Base-by-base conservation (phyloP, 495 filamentous ascomycete species). In the Annulohypoxylon maeteangense region DNA sequence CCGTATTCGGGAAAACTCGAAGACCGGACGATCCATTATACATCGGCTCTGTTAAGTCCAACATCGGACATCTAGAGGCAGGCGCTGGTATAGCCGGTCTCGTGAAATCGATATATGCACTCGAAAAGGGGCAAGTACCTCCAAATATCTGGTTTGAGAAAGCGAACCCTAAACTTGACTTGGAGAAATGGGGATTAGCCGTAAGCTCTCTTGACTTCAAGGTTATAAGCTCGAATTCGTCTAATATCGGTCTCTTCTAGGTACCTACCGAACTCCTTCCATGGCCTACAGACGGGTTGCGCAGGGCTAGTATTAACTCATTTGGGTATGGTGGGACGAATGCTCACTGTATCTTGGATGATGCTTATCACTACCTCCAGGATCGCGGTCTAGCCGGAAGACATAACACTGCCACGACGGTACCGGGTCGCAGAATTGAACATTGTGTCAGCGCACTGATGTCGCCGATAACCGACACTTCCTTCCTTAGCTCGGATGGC, bases 81-180 rank as follows among this genome's bases (percentile, higher is more conserved):
- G 76, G 84, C 0, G 79, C 80, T 59, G 86, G 87, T 7, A 75
- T 89, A 54, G 79, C 83, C 2, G 82, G 81, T 11, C 68, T 89
- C 0, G 84, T 87, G 34, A 89, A 89, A 62, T 78, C 81, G 0
- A 74, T 82, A 8, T 72, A 85, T 62, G 80, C 81, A 61, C 66
- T 89, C 5, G 84, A 89, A 62, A 81, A 78, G 29, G 83, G 80
- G 27, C 70, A 76, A 50, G 79, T 84, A 40, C 74, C 76, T 8
- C 75, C 79, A 4, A 80, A 80, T 57, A 72, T 85, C 14, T 78
- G 80, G 23, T 81, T 87, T 42, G 76, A 83, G 7, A 79, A 77
- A 7, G 74, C 82, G 7, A 90, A 86, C 36, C 80, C 84, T 7
- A 74, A 74, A 10, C 79, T 80, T 8, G 63, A 78, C 7, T 42